These are phyloP conservation scores for Cerioporus squamosus DNA, from an alignment of 1,284 basidiomycete genomes.

Conservation along the genomic window DNA sequence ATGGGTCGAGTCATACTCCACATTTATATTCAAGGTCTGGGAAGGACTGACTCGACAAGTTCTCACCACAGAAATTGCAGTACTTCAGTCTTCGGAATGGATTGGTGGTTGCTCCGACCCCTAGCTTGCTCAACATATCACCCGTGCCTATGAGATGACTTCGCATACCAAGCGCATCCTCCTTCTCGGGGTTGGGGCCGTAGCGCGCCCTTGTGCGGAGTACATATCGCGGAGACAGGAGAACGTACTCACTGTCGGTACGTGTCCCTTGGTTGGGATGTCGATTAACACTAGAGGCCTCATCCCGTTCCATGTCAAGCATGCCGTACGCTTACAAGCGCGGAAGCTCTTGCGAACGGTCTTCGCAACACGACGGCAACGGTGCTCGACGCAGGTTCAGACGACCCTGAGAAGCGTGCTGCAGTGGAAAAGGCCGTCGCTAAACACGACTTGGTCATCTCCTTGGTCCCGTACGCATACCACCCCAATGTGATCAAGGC, in stretches of 20 bases:
- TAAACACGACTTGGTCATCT: constrained; percentile 92
- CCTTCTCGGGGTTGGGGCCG: constrained; percentile 94
- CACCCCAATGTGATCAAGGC: constrained; percentile 95
- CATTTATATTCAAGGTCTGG: not conserved
- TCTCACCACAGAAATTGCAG: too few relatives aligned
- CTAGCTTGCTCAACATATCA: too few relatives aligned
- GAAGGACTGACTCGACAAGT: not conserved
- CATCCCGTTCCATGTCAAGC: constrained; percentile 44
- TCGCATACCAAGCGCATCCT: constrained; percentile 75
- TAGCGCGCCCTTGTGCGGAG: constrained; percentile 93
- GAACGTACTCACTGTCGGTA: constrained; percentile 87
- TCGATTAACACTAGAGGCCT: not conserved
- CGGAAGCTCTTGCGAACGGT: constrained; percentile 69
- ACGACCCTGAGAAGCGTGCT: constrained; percentile 38
- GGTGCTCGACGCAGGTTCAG: constrained; percentile 83
- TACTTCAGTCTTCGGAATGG: too few relatives aligned
- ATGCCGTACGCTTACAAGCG: constrained; percentile 83
- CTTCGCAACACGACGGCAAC: constrained; percentile 76
- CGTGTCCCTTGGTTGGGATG: not conserved
- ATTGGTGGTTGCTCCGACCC: too few relatives aligned
- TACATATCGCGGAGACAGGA: constrained; percentile 86
- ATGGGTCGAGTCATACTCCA: too few relatives aligned
- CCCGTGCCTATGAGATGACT: not conserved
- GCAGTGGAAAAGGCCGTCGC: constrained; percentile 84
- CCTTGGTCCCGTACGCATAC: constrained; percentile 94